These are phyloP conservation scores for Pulveroboletus sp. DNA, from an alignment of 768 basidiomycete genomes.

Conservation along the genomic window DNA sequence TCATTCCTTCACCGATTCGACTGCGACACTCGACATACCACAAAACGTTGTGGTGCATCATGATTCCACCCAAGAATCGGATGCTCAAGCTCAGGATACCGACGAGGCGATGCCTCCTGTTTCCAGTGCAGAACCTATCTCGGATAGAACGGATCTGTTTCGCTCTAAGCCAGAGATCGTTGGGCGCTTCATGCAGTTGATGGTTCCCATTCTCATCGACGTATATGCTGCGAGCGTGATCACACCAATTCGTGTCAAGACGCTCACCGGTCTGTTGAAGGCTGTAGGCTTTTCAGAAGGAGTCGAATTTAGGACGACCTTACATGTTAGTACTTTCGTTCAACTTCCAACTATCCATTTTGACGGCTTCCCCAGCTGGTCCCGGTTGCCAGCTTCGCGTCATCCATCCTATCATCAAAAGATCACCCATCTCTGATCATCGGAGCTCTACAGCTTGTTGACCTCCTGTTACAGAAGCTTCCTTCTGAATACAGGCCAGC, in stretches of 20 bases:
- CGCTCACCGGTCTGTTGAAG: slow-evolving; percentile 82
- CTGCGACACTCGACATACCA: slow-evolving; percentile 17
- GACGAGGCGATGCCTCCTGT: slow-evolving; percentile 33
- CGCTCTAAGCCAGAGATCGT: slow-evolving; percentile 73
- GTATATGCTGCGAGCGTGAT: slow-evolving; percentile 99
- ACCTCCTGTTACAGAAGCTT: slow-evolving; percentile 80
- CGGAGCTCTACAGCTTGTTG: slow-evolving; percentile 88
- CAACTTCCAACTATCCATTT: not conserved
- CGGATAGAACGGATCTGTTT: slow-evolving; percentile 69
- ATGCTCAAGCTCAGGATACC: slow-evolving; percentile 41
- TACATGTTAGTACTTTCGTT: slow-evolving; percentile 53
- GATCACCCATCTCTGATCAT: slow-evolving; percentile 86
- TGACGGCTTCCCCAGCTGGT: slow-evolving; percentile 57
- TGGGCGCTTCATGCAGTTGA: slow-evolving; percentile 77
- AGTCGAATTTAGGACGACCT: slow-evolving; percentile 67
- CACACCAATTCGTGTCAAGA: slow-evolving; percentile 81
- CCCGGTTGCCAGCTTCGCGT: slow-evolving; percentile 92
- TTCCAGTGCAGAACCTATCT: slow-evolving; percentile 30
- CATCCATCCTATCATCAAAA: slow-evolving; percentile 86
- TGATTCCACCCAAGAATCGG: slow-evolving; percentile 30
- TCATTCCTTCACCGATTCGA: slow-evolving; percentile 27
- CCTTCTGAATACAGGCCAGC: slow-evolving; percentile 81
- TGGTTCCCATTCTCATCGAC: slow-evolving; percentile 92
- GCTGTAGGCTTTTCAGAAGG: slow-evolving; percentile 85
- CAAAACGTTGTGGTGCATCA: slow-evolving; percentile 12